Evolutionary conservation across 2,329 filamentous ascomycete genomes (phyloP).

Genomic region (Sphaerulina populicola): DNA sequence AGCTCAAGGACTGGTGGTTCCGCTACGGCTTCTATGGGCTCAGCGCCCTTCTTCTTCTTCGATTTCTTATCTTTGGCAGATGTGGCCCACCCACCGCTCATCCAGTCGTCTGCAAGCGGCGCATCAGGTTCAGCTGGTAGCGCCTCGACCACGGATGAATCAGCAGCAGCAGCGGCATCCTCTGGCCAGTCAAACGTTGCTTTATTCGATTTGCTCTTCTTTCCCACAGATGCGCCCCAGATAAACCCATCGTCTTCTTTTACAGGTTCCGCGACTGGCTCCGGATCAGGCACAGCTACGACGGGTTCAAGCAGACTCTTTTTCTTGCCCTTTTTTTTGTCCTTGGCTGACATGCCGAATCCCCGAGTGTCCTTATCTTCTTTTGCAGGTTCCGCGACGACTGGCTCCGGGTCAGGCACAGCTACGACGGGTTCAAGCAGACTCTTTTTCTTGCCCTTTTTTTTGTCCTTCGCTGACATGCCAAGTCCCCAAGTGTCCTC

Average conservation of each 20-base stretch:
- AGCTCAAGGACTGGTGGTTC: constrained; percentile 18
- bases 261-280: constrained; percentile 19
- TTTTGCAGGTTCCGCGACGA: constrained; percentile 19
- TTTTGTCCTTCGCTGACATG: constrained; percentile 38
- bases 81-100: constrained; percentile 45
- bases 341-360: constrained; percentile 33
- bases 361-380: constrained; percentile 31
- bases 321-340: constrained; percentile 45
- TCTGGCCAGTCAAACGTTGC: constrained; percentile 31
- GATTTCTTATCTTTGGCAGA: constrained; percentile 36
- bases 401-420: constrained; percentile 17
- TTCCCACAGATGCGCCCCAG: constrained; percentile 22
- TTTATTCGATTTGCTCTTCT: constrained; percentile 35
- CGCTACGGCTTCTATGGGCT: constrained; percentile 14
- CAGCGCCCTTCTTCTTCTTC: constrained; percentile 39
- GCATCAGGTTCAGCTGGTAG: constrained; percentile 32
- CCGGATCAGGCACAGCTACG: constrained; percentile 15
- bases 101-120: constrained; percentile 41
- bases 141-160: constrained; percentile 18
- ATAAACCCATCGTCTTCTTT: constrained; percentile 10
- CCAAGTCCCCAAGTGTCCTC: constrained; percentile 32
- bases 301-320: constrained; percentile 34
- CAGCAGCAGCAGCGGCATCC: constrained; percentile 16
- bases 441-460: constrained; percentile 44
- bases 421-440: constrained; percentile 25